Evolutionary conservation across 495 filamentous ascomycete genomes (phyloP).

Genomic region (Chaetomium cochliodes): DNA sequence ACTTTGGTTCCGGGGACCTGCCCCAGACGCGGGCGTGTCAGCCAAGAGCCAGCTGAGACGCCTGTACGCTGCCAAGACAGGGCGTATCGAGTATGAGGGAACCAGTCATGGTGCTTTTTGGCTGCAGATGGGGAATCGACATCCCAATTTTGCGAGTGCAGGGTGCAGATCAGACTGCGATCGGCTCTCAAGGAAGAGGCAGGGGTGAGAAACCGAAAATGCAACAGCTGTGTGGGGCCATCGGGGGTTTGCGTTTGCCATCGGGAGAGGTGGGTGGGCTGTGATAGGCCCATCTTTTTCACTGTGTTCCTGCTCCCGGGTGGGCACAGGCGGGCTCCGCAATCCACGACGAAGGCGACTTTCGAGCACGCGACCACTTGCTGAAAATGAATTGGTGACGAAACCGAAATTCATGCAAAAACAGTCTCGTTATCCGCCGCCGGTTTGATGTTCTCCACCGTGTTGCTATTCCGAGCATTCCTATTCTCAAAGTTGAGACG

Average conservation of each 20-base stretch:
- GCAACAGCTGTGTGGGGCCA: conserved; percentile 8
- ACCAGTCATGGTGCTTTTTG: neutral
- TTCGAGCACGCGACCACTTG: conserved; percentile 7
- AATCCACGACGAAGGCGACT: neutral
- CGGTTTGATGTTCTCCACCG: conserved; percentile 3
- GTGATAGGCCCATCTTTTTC: neutral
- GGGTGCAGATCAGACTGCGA: conserved; percentile 19
- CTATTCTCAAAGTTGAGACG: neutral
- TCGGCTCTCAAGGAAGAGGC: conserved; percentile 6
- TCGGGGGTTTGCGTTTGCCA: no score
- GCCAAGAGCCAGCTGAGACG: conserved; percentile 6
- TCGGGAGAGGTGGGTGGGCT: no score
- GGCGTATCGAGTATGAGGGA: neutral
- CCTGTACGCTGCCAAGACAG: neutral
- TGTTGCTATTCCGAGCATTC: neutral
- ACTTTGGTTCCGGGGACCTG: neutral
- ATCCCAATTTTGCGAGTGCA: conserved; percentile 1
- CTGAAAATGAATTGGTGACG: neutral
- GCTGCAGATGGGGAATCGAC: neutral
- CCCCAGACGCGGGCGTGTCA: conserved; percentile 10
- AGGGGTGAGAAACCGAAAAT: conserved; percentile 11
- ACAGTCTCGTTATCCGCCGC: neutral
- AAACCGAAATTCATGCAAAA: conserved; percentile 1
- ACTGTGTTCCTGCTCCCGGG: neutral
- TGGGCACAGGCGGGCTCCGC: neutral